Evolutionary conservation across 805 yeast genomes (phyloP), one percentile per base, ranked within the genome.

Genomic region (Pichia exigua): DNA sequence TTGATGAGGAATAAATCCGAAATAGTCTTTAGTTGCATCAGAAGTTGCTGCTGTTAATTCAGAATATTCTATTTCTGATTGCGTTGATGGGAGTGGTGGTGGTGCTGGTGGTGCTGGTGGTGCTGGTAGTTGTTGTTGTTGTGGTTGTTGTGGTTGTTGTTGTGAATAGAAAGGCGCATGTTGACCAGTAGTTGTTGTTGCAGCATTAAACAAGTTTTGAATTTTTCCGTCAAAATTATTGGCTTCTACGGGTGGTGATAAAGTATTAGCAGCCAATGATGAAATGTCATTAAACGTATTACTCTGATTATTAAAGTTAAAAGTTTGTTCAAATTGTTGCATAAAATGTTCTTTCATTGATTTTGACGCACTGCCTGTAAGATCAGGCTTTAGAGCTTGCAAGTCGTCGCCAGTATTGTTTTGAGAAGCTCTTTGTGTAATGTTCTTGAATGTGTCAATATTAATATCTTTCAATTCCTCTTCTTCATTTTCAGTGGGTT

Each of bases 301-400:
- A 18, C 32, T 45, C 8, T 51, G 48, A 7, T 38, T 38, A 18
- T 48, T 53, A 12, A 51, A 44, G 30, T 51, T 46, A 28, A 56
- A 56, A 5, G 59, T 54, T 46, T 56, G 59, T n/a, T 54, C 55
- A 50, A 56, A 56, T 48, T 47, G 61, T 38, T 53, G 54, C 49
- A 57, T 52, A 30, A 53, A 59, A 26, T 61, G 66, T n/a, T 51
- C 62, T 49, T 68, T 59, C 65, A 66, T 64, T 3, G 79, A 73
- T 52, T 78, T 71, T 54, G 80, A 77, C 60, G 75, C 83, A 49
- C 78, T 79, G 54, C 83, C 83, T 4, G 83, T 77, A 47, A 72
- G 55, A 56, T 76, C 77, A 54, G 75, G 76, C 49, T 75, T 74
- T 61, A 69, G 63, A 40, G 82, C 81, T 57, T 59, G 59, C 17